Base-by-base conservation (phyloP, 2,329 filamentous ascomycete genomes). In the Fusarium poae region DNA sequence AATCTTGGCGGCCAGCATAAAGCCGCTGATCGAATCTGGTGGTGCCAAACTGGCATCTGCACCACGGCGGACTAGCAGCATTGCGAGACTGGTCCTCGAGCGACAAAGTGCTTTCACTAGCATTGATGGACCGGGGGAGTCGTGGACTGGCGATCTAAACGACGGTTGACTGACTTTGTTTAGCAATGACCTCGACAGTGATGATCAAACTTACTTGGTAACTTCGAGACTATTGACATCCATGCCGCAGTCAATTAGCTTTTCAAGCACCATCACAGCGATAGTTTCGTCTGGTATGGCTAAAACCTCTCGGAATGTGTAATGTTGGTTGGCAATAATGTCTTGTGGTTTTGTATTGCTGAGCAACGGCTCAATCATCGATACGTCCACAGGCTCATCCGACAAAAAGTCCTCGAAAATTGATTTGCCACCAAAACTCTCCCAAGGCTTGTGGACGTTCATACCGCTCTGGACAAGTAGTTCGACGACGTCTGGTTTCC, bases 21-120 rank as follows among this genome's bases (percentile, higher is more conserved):
- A 34, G 6, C 65, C 61, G 29, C 56, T 67, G 23, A 62, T 65
- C 27, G 55, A 53, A 25, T 65, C 57, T 18, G 49, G 18, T 6
- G 39, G 52, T 4, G 68, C 54, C 49, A 72, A 48, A 16, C 40
- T 32, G 13, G 70, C 62, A 46, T 74, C 53, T 21, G 72, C 72
- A 3, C 68, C 71, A 25, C 57, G 45, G 11, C 63, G 48, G 5
- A 74, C 61, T 23, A 74, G 25, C 13, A 62, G 30, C 10, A 35
- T 30, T 15, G 64, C 71, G 12, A 74, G 20, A 1, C 61, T 50
- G 12, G 51, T 40, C 8, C 42, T 61, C 9, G 37, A 51, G n/a
- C 32, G 23, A 34, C 13, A 46, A 21, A 72, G 67, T 4, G 70
- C 62, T 45, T 63, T 51, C 6, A 46, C 53, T 11, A 73, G 40